Evolutionary conservation across 352 stramenopile species (phyloP), one percentile per base, ranked within the genome.

Genomic region (Phytopythium cucurbitacearum): DNA sequence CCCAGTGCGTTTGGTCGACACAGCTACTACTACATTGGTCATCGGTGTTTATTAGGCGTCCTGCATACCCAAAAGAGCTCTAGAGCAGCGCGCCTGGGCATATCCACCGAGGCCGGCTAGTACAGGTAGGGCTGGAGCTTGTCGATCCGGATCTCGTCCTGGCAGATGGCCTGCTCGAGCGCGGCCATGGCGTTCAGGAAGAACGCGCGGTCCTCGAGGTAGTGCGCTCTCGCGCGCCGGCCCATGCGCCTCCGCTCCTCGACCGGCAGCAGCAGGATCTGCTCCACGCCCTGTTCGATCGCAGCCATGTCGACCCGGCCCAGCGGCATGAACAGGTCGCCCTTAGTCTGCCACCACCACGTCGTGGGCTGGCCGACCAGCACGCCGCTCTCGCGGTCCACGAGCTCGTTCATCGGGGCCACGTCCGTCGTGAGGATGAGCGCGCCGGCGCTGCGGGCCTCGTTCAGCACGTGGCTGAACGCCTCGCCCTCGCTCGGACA

Each of bases 401-500:
- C 71, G 10, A 94, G 69, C 53, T 94, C 84, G 58, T 94, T 94
- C 84, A 92, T 94, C 4, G 84, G 81, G 11, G 79, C 68, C 28
- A 88, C 84, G 55, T 94, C 75, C 16, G 79, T 86, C 37, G 84
- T 91, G 44, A 94, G 34, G 45, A 89, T 81, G 4, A 94, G 63
- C 12, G 80, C 84, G 9, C 77, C 81, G 8, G 76, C 71, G 51
- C 81, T 89, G 32, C 84, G 79, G 13, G 84, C 84, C 55, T 92
- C 77, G 53, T 94, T 94, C 59, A 94, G 91, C 50, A 91, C 91
- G 60, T 94, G 84, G 35, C 84, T 77, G 50, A 92, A 94, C 13
- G 79, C 82, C 61, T 92, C 82, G 9, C 73, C 87, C 58, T 87
- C 76, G 45, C 76, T 90, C 9, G 82, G 82, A 61, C 76, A 89